Base-by-base conservation (phyloP, 2,329 filamentous ascomycete species). In the Aspergillus quadricinctus region DNA sequence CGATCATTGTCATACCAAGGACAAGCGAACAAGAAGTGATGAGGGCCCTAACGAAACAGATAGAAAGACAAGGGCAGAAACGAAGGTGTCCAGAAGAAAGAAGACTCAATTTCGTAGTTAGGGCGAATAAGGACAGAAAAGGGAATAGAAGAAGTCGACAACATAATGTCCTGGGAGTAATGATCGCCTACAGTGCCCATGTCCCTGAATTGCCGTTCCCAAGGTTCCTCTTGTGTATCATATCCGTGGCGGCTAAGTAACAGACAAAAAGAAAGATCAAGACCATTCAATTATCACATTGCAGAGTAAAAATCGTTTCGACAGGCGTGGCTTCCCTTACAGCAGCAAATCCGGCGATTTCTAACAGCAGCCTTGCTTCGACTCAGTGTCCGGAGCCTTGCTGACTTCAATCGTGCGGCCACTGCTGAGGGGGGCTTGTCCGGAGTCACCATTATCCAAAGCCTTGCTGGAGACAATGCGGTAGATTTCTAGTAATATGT, bases 391-490 rank as follows among this genome's bases (percentile, higher is more conserved):
- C 65, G 89, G 85, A 52, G 90, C 86, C 78, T 93, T 91, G 83
- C 86, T 93, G 69, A 96, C 88, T 63, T 91, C 88, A 70, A 97
- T 89, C 50, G 82, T 79, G 74, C 89, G 91, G 68, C 86, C 88
- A 69, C 90, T 89, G 65, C 86, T 87, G 69, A 94, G 88, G 64
- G 89, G 88, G 71, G 89, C 88, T 74, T 90, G 88, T 62, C 88
- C 83, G 60, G 86, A 84, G 68, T 96, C 92, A 71, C 90, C 91
- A 71, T 89, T 90, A 74, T 97, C 93, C 69, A 97, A 86, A 45
- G 92, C 91, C 83, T 97, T 97, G 84, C 89, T 94, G 56, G 93
- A 97, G 64, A 99, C 94, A 69, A 99, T 99, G 72, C 92, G 90
- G 84, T 97, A 99, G 80, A 99, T 99, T 83, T 99, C 94, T 96